Percentiles rank a stretch among this genome's conserved stretches.
phyloP scores from a whole-genome alignment of 2,329 filamentous ascomycete species.

The Exophiala xenobiotica region DNA sequence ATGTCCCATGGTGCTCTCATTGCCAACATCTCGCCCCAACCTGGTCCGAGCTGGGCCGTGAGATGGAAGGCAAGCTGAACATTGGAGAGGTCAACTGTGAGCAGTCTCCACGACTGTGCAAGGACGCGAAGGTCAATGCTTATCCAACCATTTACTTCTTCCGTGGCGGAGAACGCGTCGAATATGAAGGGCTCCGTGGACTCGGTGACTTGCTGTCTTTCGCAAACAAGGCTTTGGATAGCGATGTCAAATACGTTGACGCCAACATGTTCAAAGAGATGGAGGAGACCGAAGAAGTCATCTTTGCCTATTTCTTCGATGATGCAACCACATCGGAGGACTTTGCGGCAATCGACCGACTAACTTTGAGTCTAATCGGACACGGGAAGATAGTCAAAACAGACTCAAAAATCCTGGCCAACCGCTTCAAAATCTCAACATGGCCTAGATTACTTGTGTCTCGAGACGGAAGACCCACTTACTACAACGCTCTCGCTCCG shows the following conservation, averaged over 20 bases:
- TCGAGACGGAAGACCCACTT: conserved; percentile 82
- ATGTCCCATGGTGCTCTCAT: conserved; percentile 94
- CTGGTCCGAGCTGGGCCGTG: conserved; percentile 85
- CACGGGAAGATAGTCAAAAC: conserved; percentile 93
- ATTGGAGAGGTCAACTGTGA: conserved; percentile 97
- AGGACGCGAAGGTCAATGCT: conserved; percentile 74
- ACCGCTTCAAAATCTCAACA: conserved; percentile 91
- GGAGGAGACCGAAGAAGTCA: conserved; percentile 90
- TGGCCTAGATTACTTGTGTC: conserved; percentile 93
- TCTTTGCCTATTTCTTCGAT: conserved; percentile 98
- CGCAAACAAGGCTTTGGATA: conserved; percentile 78
- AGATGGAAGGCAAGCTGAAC: conserved; percentile 86
- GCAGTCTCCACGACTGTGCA: conserved; percentile 80
- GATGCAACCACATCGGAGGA: conserved; percentile 91
- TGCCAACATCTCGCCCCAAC: conserved; percentile 89
- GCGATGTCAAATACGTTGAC: conserved; percentile 78
- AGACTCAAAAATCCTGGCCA: conserved; percentile 69
- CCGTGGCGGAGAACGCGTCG: conserved; percentile 83
- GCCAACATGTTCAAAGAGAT: conserved; percentile 73
- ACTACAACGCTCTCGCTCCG: conserved; percentile 83
- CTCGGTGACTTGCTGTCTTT: conserved; percentile 87
- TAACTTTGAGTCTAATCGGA: conserved; percentile 85
- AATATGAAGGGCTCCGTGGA: conserved; percentile 88
- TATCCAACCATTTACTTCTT: conserved; percentile 94
- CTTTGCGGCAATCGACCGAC: conserved; percentile 79